Evolutionary conservation across 148 eudicot genomes (phyloP).

Genomic region (Arctostaphylos glauca): DNA sequence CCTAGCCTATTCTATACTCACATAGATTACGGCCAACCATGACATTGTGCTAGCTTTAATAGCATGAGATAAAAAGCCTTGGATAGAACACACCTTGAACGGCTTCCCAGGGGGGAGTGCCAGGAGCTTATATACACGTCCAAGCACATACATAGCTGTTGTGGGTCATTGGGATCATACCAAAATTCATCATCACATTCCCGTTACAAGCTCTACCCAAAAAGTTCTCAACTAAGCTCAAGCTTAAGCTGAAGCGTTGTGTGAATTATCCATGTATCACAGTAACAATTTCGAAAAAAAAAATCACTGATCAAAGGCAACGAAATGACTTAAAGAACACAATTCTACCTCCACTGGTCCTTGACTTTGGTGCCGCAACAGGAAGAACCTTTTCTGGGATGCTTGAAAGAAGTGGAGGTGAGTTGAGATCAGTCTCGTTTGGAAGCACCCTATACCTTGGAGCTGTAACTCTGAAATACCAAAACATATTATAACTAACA

Average conservation of each 20-base stretch:
- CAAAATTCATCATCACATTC: background rate
- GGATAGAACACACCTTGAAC: no score
- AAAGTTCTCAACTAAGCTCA: background rate
- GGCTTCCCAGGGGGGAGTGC: no score
- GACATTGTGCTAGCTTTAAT: no score
- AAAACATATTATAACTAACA: constrained; percentile 10
- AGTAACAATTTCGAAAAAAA: background rate
- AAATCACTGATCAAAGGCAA: background rate
- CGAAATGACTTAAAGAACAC: background rate
- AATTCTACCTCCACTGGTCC: constrained; percentile 46
- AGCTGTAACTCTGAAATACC: constrained; percentile 56
- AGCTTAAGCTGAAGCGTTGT: constrained; percentile 4
- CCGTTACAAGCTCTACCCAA: background rate
- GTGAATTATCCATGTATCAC: background rate
- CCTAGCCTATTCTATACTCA: no score
- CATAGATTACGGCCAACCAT: no score
- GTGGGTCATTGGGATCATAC: background rate
- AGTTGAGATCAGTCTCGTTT: constrained; percentile 83
- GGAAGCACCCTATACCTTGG: constrained; percentile 90
- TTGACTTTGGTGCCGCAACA: constrained; percentile 34
- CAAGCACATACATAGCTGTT: no score
- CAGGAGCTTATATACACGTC: no score
- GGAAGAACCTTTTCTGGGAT: constrained; percentile 62
- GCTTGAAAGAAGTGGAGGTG: constrained; percentile 52
- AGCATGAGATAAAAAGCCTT: no score